phyloP scores from a whole-genome alignment of 305 asterid species.

The Striga hermonthica region DNA sequence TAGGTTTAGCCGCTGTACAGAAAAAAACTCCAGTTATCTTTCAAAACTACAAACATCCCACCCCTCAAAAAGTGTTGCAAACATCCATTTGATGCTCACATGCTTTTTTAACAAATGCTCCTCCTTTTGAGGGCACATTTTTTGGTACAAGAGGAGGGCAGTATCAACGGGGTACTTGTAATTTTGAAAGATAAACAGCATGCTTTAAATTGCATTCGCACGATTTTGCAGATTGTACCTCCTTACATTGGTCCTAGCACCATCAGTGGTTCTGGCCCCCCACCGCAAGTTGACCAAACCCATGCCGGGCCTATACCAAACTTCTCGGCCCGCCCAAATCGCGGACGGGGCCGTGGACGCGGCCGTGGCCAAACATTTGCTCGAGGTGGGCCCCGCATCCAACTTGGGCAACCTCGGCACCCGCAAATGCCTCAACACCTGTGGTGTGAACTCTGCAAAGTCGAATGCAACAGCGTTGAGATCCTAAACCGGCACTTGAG shows the following conservation, averaged over 20 bases:
- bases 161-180: constrained; percentile 11
- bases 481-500: constrained; percentile 52
- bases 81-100: neutral
- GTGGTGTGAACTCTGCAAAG: constrained; percentile 58
- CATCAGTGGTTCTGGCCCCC: constrained; percentile 34
- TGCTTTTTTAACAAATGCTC: neutral
- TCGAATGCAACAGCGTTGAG: constrained; percentile 61
- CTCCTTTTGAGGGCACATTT: neutral
- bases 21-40: neutral
- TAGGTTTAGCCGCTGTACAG: neutral
- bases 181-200: constrained; percentile 14
- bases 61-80: constrained; percentile 1
- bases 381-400: constrained; percentile 33
- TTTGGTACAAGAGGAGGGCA: neutral
- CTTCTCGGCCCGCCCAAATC: constrained; percentile 32
- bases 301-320: constrained; percentile 34
- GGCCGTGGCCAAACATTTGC: constrained; percentile 29
- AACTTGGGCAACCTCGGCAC: constrained; percentile 34
- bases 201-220: constrained; percentile 30
- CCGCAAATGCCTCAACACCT: constrained; percentile 28
- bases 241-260: constrained; percentile 36
- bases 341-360: constrained; percentile 34
- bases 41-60: constrained; percentile 1
- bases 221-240: constrained; percentile 50
- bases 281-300: constrained; percentile 33